Evolutionary conservation across 208 protist species (phyloP).

Genomic region (Endotrypanum monterogeii): DNA sequence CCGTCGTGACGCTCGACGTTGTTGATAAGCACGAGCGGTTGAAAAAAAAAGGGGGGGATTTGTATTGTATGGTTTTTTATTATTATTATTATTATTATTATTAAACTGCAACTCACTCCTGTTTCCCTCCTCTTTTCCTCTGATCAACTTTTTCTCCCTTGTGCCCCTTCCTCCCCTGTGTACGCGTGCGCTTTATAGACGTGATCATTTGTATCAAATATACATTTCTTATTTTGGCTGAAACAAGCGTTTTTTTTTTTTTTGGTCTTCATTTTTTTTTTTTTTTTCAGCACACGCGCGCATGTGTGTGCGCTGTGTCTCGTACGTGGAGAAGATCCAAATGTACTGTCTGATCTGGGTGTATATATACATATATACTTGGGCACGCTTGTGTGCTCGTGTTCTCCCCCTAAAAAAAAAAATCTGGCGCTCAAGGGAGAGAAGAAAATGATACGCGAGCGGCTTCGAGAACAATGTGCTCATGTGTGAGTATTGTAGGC

Average conservation of each 20-base stretch:
- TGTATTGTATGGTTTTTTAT: too few species aligned
- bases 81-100: too few species aligned
- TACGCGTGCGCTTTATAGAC: neutral
- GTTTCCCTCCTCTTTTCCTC: too few species aligned
- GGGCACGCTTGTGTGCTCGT: too few species aligned
- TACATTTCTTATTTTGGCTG: neutral
- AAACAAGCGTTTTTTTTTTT: neutral
- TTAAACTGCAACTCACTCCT: too few species aligned
- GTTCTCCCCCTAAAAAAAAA: too few species aligned
- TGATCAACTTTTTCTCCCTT: neutral
- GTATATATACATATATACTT: neutral
- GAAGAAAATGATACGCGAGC: too few species aligned
- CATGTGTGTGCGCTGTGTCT: neutral
- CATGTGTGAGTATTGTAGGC: too few species aligned
- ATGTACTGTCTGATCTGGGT: neutral
- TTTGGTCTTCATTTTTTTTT: neutral
- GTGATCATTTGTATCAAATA: too few species aligned
- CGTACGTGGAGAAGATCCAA: neutral
- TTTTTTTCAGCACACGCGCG: neutral
- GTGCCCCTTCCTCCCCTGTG: neutral
- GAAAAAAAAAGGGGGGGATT: too few species aligned
- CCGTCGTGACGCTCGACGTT: neutral
- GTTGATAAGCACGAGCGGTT: neutral
- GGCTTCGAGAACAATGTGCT: too few species aligned
- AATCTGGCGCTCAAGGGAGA: too few species aligned